These are phyloP conservation scores for Dichotomopilus funicola DNA, from an alignment of 2,329 filamentous ascomycete species.

Conservation along the genomic window DNA sequence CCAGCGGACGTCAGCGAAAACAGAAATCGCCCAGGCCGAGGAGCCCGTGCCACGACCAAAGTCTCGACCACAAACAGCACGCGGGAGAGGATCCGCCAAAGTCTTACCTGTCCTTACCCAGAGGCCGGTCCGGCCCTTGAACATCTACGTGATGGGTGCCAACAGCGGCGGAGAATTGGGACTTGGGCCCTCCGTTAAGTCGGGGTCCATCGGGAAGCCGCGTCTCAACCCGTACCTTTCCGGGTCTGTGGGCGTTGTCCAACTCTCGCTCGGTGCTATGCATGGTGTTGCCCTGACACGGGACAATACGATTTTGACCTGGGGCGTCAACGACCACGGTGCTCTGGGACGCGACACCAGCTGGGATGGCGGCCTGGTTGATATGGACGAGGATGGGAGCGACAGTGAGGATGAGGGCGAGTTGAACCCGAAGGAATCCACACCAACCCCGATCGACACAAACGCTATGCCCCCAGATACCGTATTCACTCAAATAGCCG, in stretches of 20 bases:
- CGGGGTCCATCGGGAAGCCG: slow-evolving; percentile 63
- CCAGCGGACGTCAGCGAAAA: background rate
- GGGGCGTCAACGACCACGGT: slow-evolving; percentile 81
- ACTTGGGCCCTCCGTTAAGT: slow-evolving; percentile 58
- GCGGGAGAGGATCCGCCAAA: background rate
- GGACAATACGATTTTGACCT: slow-evolving; percentile 74
- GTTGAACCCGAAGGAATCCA: slow-evolving; percentile 56
- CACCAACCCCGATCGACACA: slow-evolving; percentile 51
- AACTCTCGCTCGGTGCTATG: slow-evolving; percentile 73
- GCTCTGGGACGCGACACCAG: slow-evolving; percentile 67
- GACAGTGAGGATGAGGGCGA: slow-evolving; percentile 32
- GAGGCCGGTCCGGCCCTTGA: slow-evolving; percentile 53
- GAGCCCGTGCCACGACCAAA: background rate
- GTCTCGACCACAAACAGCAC: background rate
- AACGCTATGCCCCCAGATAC: slow-evolving; percentile 22
- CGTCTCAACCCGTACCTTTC: slow-evolving; percentile 57
- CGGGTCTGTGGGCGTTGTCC: slow-evolving; percentile 51
- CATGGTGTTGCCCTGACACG: slow-evolving; percentile 69
- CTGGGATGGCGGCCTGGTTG: slow-evolving; percentile 50
- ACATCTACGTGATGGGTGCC: slow-evolving; percentile 74
- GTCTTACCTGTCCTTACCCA: slow-evolving; percentile 43
- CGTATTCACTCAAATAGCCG: slow-evolving; percentile 53
- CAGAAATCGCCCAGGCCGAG: background rate
- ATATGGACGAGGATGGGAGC: slow-evolving; percentile 44
- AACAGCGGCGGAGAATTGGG: slow-evolving; percentile 73